These are phyloP conservation scores for Curvularia sp. DNA, from an alignment of 2,329 filamentous ascomycete species.

Conservation along the genomic window DNA sequence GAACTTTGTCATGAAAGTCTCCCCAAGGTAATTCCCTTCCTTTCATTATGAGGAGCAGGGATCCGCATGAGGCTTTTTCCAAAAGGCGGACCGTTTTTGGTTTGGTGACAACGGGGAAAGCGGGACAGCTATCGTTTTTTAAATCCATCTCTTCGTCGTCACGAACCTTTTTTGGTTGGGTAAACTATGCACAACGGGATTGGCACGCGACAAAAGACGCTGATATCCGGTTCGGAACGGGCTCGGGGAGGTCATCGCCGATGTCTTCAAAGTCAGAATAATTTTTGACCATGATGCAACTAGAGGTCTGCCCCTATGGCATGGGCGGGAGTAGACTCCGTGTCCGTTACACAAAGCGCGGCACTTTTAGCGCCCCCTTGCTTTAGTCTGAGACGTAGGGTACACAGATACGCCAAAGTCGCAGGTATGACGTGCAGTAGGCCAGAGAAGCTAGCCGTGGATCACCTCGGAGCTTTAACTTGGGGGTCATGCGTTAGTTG, in stretches of 20 bases:
- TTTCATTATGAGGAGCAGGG: not conserved
- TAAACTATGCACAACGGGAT: not conserved
- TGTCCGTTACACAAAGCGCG: constrained; percentile 2
- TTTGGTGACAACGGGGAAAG: not conserved
- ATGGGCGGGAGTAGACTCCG: constrained; percentile 13
- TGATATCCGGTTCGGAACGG: not conserved
- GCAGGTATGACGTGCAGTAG: constrained; percentile 24
- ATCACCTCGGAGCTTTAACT: constrained; percentile 18
- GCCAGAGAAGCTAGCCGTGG: constrained; percentile 13
- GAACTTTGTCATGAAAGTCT: not conserved
- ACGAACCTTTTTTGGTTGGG: constrained; percentile 5
- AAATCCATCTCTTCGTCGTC: not conserved
- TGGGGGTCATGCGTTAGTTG: constrained; percentile 6
- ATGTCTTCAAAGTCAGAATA: not conserved
- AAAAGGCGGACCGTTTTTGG: not conserved
- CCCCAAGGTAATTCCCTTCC: not conserved
- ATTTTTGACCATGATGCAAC: not conserved
- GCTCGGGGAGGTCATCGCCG: constrained; percentile 8
- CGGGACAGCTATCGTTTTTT: constrained; percentile 1
- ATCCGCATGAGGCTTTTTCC: not conserved
- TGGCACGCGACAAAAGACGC: not conserved
- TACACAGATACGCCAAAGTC: constrained; percentile 7
- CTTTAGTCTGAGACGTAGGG: constrained; percentile 13
- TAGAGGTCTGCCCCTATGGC: not conserved
- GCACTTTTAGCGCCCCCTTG: constrained; percentile 4